Evolutionary conservation across 108 stramenopile species (phyloP), one percentile per base, ranked within the genome.

Genomic region (Nitzschia inconspicua): DNA sequence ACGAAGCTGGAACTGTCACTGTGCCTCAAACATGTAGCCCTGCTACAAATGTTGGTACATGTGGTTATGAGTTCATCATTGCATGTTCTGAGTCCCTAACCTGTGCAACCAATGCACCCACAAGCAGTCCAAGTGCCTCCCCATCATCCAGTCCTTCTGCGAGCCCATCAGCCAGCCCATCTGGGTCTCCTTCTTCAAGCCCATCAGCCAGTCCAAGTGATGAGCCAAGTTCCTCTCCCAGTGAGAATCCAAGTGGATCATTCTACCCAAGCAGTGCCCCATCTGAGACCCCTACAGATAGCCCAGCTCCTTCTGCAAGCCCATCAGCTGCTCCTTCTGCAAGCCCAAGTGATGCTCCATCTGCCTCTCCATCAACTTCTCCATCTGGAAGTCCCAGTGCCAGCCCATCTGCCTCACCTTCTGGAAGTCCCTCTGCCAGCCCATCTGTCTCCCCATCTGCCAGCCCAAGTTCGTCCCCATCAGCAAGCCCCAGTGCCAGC

Each of bases 181-280:
- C 52, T 18, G n/a, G 16, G 6, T 22, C 10, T 8, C 60, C 63
- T 30, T 42, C 61, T 0, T 8, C 31, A 8, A 22, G 30, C 20
- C 61, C 61, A 22, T 34, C 61, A 23, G 8, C 49, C 7, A 26
- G 62, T 22, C 62, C 62, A n/a, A 63, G 41, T 30, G 27, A 44
- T 31, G 52, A 28, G 9, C 53, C 64, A 10, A 65, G 46, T 39
- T 14, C 13, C 14, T 10, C 13, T 14, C 37, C 37, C 11, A 39
- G 37, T 39, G 37, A n/a, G n/a, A n/a, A n/a, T n/a, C n/a, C 47
- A 3, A 49, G 24, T 6, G 36, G 50, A 13, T 25, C 23, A 11
- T 51, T 51, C 50, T 51, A 31, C 13, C 50, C 59, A n/a, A 67
- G 53, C 23, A 32, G 24, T 42, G 67, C 43, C 7, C 66, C 66